Base-by-base conservation (phyloP, 768 basidiomycete species). In the Naganishia vaughanmartiniae region DNA sequence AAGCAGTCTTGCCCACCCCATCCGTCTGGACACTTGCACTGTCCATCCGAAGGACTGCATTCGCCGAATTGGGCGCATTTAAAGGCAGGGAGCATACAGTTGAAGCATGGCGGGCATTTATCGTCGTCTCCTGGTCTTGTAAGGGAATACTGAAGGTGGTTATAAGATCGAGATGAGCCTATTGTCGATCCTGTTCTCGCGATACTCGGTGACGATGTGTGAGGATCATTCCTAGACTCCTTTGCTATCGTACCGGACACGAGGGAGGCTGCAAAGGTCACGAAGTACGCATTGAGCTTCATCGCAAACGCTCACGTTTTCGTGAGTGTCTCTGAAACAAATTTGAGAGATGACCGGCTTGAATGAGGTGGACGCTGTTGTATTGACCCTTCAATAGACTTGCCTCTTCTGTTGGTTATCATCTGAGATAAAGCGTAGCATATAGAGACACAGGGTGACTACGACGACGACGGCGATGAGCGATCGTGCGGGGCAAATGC, bases 1-100 rank as follows among this genome's bases (percentile, higher is more conserved):
- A 96, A 82, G 82, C 96, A 99, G 77, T 98, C 95, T 45, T 93
- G 89, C 0, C 96, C 96, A 55, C 93, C 92, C 88, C 94, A 99
- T n/a, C 96, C 96, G 51, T 92, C 86, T 0, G 93, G 93, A 77
- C 96, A 99, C 77, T 92, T 89, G 83, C 96, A 99, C 76, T 96
- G 93, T 1, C 96, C 96, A 77, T 97, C 88, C 77, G 90, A 97
- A 58, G 87, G 85, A 77, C 94, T 89, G 82, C 96, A 99, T 54
- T 88, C 83, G 31, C 93, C 94, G 74, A 87, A 96, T 78, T 83
- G 60, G 0, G 92, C 92, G 78, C 95, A 99, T 0, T 85, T 89
- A 81, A 94, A 97, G 0, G 87, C 90, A 0, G 93, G 93, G 19
- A 99, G 84, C 67, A 92, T 85, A 80, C 95, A 99, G 81, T 99